Base-by-base conservation (phyloP, 768 basidiomycete species). In the Russula griseocarnosa region DNA sequence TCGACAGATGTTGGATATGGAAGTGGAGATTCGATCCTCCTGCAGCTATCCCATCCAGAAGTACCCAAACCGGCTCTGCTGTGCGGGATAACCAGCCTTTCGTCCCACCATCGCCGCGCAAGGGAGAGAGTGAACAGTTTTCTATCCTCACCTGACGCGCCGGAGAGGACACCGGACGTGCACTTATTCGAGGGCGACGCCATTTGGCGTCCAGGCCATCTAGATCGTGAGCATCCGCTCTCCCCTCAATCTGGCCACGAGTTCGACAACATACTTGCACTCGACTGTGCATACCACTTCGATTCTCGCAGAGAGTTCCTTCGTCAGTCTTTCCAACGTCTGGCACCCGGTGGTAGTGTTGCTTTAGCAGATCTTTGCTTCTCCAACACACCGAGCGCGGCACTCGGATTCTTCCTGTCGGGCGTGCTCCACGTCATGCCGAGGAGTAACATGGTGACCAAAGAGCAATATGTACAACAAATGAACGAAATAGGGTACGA, bases 241-340 rank as follows among this genome's bases (percentile, higher is more conserved):
- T 75, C 79, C 10, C 68, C 73, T 5, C 70, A 74, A 6, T 54
- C 55, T 14, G 52, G 49, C 11, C 56, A 60, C 16, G 42, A 57
- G 16, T 87, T 80, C 69, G 79, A 83, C 61, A 73, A 74, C 20
- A 81, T 88, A 38, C 75, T 86, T 28, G 85, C 84, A 0, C 75
- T 87, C 16, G 87, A 89, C 69, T 88, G 86, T 66, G 86, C 86
- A 3, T 88, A 87, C 69, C 86, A 89, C 69, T 88, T 87, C 70
- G 66, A 77, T 14, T 81, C 83, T 1, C 80, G 86, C 32, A 66
- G 67, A 8, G 65, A 59, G 7, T 87, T 88, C 70, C 76, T 88
- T 13, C 70, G 72, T 16, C 86, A 87, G 70, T 73, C 77, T 3
- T 78, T 80, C 67, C 55, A 40, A 5, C 78, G 77, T 44, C 78